Percentiles rank a stretch among this genome's conserved stretches.
Conservation (phyloP, 2,329 filamentous ascomycete genomes). For the Aureobasidium sp. region DNA sequence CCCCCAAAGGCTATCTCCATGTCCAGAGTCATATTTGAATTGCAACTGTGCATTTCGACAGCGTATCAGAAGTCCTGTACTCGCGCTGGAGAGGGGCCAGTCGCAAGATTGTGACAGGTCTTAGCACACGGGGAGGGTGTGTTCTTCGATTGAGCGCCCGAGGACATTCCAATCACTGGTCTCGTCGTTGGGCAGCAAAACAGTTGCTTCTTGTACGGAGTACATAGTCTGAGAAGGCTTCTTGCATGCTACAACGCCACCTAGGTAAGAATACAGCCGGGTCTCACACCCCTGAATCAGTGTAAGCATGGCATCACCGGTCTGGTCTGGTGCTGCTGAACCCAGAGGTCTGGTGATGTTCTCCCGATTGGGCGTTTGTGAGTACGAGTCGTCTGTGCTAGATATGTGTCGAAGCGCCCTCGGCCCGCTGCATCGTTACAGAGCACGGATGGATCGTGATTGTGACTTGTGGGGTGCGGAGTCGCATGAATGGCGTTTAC, state of each 20-base stretch:
- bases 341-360: constrained; percentile 6
- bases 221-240: background rate
- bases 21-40: too few species aligned
- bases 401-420: constrained; percentile 7
- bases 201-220: background rate
- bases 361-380: background rate
- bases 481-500: background rate
- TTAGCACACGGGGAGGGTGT: too few species aligned
- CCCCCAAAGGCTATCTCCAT: too few species aligned
- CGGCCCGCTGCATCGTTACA: background rate
- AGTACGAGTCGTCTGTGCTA: constrained; percentile 2
- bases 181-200: constrained; percentile 9
- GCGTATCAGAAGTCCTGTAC: too few species aligned
- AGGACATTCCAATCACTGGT: background rate
- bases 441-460: constrained; percentile 1
- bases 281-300: background rate
- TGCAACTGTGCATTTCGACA: too few species aligned
- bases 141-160: background rate
- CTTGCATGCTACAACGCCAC: constrained; percentile 1
- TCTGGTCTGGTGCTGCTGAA: background rate
- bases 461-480: constrained; percentile 9
- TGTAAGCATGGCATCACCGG: background rate
- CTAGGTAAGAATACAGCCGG: background rate
- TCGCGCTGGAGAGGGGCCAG: too few species aligned
- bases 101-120: too few species aligned